These are phyloP conservation scores for Pestalotiopsis fici DNA, from an alignment of 2,329 filamentous ascomycete species.

Conservation along the genomic window DNA sequence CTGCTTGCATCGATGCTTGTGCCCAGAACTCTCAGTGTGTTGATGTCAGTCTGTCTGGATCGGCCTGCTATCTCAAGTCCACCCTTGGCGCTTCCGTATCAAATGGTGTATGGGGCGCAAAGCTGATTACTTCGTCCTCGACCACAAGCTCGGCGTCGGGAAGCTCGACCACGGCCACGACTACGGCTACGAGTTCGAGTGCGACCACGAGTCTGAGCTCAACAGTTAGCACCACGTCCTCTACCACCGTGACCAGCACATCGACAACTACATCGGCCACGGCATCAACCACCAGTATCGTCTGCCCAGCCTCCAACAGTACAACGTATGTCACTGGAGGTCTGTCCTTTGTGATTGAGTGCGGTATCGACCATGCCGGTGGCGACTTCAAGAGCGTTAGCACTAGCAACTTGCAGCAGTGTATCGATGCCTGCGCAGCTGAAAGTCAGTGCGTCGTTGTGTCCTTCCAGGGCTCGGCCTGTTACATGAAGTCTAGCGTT, in stretches of 20 bases:
- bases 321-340: not conserved
- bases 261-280: constrained; percentile 15
- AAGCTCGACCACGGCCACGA: too few relatives aligned
- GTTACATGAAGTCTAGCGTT: not conserved
- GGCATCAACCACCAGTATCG: constrained; percentile 18
- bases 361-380: constrained; percentile 2
- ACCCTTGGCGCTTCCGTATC: not conserved
- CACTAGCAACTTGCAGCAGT: not conserved
- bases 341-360: not conserved
- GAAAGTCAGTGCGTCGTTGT: not conserved
- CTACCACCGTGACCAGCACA: not conserved
- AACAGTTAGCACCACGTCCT: not conserved
- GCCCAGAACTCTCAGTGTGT: not conserved
- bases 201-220: not conserved
- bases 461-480: not conserved
- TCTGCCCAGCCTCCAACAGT: constrained; percentile 20
- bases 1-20: not conserved
- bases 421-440: not conserved
- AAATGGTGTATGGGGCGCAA: not conserved
- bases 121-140: not conserved
- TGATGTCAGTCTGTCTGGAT: not conserved
- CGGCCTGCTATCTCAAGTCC: not conserved
- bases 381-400: not conserved
- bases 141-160: not conserved
- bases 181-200: not conserved